phyloP scores from a whole-genome alignment of 768 basidiomycete genomes.

The Tephrocybe sp. region DNA sequence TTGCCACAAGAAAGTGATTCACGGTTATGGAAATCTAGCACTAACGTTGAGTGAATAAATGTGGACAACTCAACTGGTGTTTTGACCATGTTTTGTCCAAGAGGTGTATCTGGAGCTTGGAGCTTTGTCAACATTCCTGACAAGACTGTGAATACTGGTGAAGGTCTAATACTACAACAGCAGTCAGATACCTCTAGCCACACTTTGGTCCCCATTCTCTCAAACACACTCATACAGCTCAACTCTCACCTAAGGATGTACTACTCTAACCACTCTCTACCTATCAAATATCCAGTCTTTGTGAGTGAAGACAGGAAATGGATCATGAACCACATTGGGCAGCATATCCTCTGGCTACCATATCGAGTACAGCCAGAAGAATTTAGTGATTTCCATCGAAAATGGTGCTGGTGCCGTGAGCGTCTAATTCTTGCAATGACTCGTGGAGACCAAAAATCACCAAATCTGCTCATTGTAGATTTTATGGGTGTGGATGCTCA shows the following conservation, averaged over 20 bases:
- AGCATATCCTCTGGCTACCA: background rate
- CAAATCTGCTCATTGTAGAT: background rate
- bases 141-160: too few species aligned
- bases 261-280: background rate
- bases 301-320: background rate
- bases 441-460: background rate
- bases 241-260: too few species aligned
- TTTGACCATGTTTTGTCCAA: too few species aligned
- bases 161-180: too few species aligned
- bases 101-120: background rate
- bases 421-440: background rate
- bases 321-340: background rate
- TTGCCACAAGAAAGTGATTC: too few species aligned
- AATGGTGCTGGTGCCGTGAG: background rate
- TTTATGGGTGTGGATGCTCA: background rate
- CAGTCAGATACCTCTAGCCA: too few species aligned
- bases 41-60: background rate
- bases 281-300: background rate
- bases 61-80: background rate
- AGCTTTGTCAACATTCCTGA: background rate
- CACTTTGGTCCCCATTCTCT: too few species aligned
- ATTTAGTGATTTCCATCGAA: too few species aligned
- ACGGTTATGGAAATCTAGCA: too few species aligned
- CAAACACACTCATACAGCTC: too few species aligned
- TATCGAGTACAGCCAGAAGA: background rate